These are phyloP conservation scores for Amphicarpaea edgeworthii DNA, from an alignment of 306 rosid species.

Conservation along the genomic window DNA sequence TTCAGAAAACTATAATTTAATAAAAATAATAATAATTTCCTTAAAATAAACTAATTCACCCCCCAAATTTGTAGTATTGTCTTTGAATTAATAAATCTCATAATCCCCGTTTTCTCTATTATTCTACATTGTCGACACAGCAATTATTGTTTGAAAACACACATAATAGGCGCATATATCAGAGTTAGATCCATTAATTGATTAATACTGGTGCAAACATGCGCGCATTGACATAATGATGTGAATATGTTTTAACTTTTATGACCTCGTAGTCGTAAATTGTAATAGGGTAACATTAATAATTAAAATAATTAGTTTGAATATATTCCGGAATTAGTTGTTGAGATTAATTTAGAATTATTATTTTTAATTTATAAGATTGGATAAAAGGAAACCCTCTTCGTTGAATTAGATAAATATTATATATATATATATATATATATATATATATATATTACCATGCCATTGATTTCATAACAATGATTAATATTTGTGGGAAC, in stretches of 20 bases:
- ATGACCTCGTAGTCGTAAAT: neutral
- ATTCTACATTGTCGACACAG: neutral
- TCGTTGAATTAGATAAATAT: too few species aligned
- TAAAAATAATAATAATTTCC: neutral
- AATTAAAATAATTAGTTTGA: neutral
- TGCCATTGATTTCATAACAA: too few species aligned
- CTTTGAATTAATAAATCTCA: neutral
- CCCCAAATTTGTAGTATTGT: neutral
- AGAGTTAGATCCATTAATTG: neutral
- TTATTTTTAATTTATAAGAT: too few species aligned
- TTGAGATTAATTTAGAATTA: too few species aligned
- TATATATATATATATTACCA: too few species aligned
- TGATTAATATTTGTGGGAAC: too few species aligned
- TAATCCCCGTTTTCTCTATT: neutral
- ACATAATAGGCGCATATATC: neutral
- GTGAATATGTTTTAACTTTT: neutral
- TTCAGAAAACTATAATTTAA: neutral
- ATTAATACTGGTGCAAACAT: neutral
- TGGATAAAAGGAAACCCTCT: too few species aligned
- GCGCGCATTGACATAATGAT: neutral
- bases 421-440: too few species aligned
- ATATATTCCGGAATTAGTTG: too few species aligned
- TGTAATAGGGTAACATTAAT: neutral
- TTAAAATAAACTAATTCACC: neutral
- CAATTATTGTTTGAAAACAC: slow-evolving; percentile 15